Base-by-base conservation (phyloP, 2,329 filamentous ascomycete species). In the Colletotrichum limetticola region DNA sequence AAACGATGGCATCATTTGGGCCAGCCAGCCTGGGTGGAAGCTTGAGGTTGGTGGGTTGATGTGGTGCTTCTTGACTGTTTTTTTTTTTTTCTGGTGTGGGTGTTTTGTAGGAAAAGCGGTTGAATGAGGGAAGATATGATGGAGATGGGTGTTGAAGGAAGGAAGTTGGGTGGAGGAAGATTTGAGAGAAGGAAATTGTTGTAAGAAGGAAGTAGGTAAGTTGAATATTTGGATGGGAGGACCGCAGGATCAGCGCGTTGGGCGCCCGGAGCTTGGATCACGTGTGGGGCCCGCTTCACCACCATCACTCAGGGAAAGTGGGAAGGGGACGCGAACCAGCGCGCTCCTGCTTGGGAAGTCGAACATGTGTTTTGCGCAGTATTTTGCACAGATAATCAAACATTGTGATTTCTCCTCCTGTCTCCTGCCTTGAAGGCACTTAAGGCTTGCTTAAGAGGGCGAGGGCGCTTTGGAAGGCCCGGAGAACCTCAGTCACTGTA, bases 401-500 rank as follows among this genome's bases (percentile, higher is more conserved):
- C 14, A 66, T 28, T 22, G 62, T 26, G 6, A 22, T 37, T 16
- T 7, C 46, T 19, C 57, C 4, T 16, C 19, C 16, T 11, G 24
- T 42, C 30, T 30, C 26, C 55, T 3, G 26, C 56, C 52, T 5
- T 6, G 2, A n/a, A 28, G 37, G 26, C 55, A 42, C 26, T 37
- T 61, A 37, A 26, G 56, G 59, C 52, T 57, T 73, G 74, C 83
- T 86, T 22, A 91, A 82, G 56, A 91, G 83, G 4, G 88, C 88
- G 74, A 92, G 79, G 30, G 90, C 90, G 77, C 86, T 90, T 78
- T 91, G 88, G 79, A 92, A 92, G 24, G 90, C 90, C 62, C 86
- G 85, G 11, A 92, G 88, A 67, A 92, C 91, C 77, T 91, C 87
- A 16, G 82, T 80, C 75, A 88, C 86, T 88, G 76, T 60, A 1